Percentiles rank a stretch among this genome's conserved stretches.
phyloP scores from a whole-genome alignment of 2,329 filamentous ascomycete species.

The Pyrenochaeta sp. region DNA sequence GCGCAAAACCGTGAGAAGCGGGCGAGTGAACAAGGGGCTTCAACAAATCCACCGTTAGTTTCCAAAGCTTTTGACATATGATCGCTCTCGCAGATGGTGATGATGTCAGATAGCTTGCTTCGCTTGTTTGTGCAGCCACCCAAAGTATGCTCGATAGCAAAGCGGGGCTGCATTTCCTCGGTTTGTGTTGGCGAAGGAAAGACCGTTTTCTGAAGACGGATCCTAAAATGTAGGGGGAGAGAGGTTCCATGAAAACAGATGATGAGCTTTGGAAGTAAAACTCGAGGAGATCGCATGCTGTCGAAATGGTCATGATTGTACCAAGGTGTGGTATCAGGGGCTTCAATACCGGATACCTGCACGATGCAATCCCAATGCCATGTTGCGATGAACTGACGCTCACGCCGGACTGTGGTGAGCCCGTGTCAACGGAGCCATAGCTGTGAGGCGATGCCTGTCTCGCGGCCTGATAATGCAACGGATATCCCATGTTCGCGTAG shows the following conservation, averaged over 20 bases:
- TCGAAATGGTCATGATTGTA: conserved; percentile 77
- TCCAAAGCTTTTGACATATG: conserved; percentile 86
- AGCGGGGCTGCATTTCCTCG: conserved; percentile 82
- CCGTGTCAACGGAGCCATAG: conserved; percentile 47
- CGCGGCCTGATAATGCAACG: conserved; percentile 41
- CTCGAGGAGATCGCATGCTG: conserved; percentile 90
- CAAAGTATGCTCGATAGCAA: conserved; percentile 94
- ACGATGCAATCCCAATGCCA: conserved; percentile 33
- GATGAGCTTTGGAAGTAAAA: conserved; percentile 91
- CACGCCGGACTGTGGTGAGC: conserved; percentile 46
- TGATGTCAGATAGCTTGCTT: conserved; percentile 83
- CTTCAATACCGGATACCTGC: conserved; percentile 82
- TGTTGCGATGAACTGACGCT: conserved; percentile 46
- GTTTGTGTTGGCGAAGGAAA: conserved; percentile 83
- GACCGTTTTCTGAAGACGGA: conserved; percentile 89
- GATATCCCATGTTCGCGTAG: conserved; percentile 43
- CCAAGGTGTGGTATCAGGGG: conserved; percentile 83
- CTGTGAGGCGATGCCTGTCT: conserved; percentile 45
- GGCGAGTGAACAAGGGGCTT: conserved; percentile 87
- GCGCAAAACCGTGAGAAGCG: conserved; percentile 60
- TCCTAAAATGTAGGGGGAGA: conserved; percentile 87
- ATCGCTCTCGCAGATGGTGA: conserved; percentile 81
- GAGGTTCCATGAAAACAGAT: conserved; percentile 84
- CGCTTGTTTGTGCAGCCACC: conserved; percentile 91
- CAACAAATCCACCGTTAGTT: conserved; percentile 83